Base-by-base conservation (phyloP, 2,329 filamentous ascomycete species). In the Xylaria sp. region DNA sequence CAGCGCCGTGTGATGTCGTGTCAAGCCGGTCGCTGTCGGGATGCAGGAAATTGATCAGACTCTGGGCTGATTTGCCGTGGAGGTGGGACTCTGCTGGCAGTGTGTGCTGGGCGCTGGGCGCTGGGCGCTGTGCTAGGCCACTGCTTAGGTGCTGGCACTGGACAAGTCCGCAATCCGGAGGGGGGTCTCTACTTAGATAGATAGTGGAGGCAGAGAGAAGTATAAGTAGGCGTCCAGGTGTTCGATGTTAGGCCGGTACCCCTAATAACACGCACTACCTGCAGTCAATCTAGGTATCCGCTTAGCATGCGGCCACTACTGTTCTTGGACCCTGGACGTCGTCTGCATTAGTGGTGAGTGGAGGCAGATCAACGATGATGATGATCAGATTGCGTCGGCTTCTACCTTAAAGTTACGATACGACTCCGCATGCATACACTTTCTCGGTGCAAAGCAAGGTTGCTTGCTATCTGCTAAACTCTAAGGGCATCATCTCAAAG, bases 1-100 rank as follows among this genome's bases (percentile, higher is more conserved):
- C 53, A 53, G 57, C 57, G 46, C 43, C 46, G 60, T 58, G 60
- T 60, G 60, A 63, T 65, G 63, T 63, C 63, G 60, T 63, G 63
- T 63, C 60, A 65, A 65, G 43, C 44, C 49, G 37, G 56, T 55
- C 48, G 46, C 47, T 57, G 48, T 41, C 38, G 43, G 57, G 47
- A 51, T 52, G 58, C 62, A 62, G 56, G 63, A 65, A 63, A 63
- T 61, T 58, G 47, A 55, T 33, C 53, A 47, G 31, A 48, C 56
- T 53, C 48, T 58, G 62, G 63, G 60, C 52, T 65, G 52, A 58
- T 48, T 58, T 60, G 60, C 54, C 31, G 49, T 44, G 13, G 31
- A 57, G 40, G 41, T 58, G 57, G 57, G 25, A 40, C 41, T 51
- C 29, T n/a, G n/a, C n/a, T n/a, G n/a, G n/a, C n/a, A n/a, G n/a